Evolutionary conservation across 768 basidiomycete species (phyloP).

Genomic region (Ephemerocybe angulata): DNA sequence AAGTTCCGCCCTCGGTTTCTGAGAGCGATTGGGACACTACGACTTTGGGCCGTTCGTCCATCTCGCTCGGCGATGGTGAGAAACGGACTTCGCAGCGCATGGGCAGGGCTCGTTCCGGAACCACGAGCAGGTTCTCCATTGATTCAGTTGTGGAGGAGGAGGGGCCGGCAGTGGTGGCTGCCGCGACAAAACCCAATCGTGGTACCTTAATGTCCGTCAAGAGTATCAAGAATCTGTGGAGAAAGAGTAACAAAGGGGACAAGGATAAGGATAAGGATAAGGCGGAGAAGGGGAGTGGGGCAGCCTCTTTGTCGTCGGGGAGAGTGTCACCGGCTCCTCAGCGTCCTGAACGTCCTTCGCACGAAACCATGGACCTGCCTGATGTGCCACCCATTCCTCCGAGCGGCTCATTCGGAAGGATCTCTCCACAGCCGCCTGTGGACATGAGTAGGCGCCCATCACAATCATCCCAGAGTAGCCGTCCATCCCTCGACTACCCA

Average conservation of each 20-base stretch:
- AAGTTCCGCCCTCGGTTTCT: slow-evolving; percentile 21
- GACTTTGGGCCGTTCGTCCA: slow-evolving; percentile 17
- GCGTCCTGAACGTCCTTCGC: slow-evolving; percentile 35
- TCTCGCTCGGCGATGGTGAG: slow-evolving; percentile 10
- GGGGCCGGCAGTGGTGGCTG: slow-evolving; percentile 12
- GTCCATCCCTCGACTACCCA: neutral
- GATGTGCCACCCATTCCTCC: slow-evolving; percentile 27
- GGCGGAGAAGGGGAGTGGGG: slow-evolving; percentile 4
- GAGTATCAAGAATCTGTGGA: slow-evolving; percentile 73
- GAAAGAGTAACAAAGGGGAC: slow-evolving; percentile 61
- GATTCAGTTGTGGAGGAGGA: slow-evolving; percentile 57
- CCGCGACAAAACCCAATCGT: slow-evolving; percentile 37
- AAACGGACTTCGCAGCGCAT: neutral
- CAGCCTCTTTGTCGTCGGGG: slow-evolving; percentile 25
- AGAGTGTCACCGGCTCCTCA: slow-evolving; percentile 30
- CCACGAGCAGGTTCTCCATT: slow-evolving; percentile 70
- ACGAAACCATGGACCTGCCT: slow-evolving; percentile 35
- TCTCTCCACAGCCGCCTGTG: slow-evolving; percentile 21
- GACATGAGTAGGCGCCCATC: slow-evolving; percentile 4
- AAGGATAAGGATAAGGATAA: slow-evolving; percentile 24
- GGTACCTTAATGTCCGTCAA: slow-evolving; percentile 69
- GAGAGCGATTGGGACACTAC: slow-evolving; percentile 42
- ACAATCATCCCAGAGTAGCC: neutral
- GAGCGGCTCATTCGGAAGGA: slow-evolving; percentile 18
- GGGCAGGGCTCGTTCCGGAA: slow-evolving; percentile 20